phyloP scores from a whole-genome alignment of 345 rosid genomes.

The Pugionium dolabratum region DNA sequence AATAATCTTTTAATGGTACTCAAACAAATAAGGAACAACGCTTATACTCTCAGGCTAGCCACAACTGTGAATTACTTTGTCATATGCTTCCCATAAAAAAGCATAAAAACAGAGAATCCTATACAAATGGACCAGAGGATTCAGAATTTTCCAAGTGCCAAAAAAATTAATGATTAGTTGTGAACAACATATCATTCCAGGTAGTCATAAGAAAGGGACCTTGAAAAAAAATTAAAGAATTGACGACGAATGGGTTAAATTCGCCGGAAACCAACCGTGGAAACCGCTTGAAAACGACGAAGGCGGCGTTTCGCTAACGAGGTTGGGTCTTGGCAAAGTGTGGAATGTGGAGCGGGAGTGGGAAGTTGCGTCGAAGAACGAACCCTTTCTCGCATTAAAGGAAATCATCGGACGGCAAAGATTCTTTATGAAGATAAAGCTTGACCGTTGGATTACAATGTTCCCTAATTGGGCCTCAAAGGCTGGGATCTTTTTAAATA shows the following conservation, averaged over 20 bases:
- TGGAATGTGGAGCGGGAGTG: slow-evolving; percentile 20
- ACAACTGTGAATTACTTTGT: background rate
- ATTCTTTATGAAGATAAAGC: background rate
- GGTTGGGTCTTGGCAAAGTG: background rate
- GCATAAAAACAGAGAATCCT: background rate
- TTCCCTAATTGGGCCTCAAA: slow-evolving; percentile 22
- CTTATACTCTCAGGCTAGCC: background rate
- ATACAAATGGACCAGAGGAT: background rate
- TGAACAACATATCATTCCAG: background rate
- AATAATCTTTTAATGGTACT: background rate
- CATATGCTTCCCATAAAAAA: no score
- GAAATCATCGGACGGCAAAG: slow-evolving; percentile 26
- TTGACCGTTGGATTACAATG: slow-evolving; percentile 29
- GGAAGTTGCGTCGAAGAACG: slow-evolving; percentile 22
- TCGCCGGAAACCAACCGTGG: slow-evolving; percentile 11
- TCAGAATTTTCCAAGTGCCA: background rate
- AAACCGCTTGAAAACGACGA: background rate
- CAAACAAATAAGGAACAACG: no score
- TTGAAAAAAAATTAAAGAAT: background rate
- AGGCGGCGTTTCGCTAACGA: background rate
- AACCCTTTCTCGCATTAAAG: slow-evolving; percentile 25
- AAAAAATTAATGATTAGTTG: background rate
- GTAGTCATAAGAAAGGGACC: slow-evolving; percentile 1
- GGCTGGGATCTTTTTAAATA: background rate
- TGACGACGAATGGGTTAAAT: background rate